A percentile compares a stretch with the other conserved stretches of the same genome.
These are phyloP conservation scores for Cymbopogon citratus DNA, from an alignment of 176 grass and related monocot genomes.

Conservation along the genomic window DNA sequence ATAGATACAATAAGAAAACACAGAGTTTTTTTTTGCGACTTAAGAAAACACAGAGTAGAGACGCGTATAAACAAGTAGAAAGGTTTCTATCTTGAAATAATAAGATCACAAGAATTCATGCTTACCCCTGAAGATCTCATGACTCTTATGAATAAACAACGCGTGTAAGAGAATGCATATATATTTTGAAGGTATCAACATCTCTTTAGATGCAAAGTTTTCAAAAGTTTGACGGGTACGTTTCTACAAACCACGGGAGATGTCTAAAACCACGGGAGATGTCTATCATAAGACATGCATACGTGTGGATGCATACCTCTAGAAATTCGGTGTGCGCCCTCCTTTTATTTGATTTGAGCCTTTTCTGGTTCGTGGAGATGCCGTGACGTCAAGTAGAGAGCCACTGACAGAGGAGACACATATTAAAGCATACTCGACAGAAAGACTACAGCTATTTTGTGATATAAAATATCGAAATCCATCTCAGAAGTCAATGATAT, in stretches of 20 bases:
- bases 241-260: background rate
- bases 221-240: background rate
- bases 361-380: background rate
- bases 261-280: background rate
- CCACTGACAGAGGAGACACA: fast-evolving
- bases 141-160: background rate
- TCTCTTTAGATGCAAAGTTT: background rate
- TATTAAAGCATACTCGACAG: background rate
- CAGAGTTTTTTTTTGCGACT: too few species aligned
- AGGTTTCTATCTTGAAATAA: background rate
- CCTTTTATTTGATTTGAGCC: background rate
- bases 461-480: background rate
- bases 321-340: background rate
- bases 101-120: background rate
- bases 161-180: background rate
- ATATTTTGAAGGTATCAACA: background rate
- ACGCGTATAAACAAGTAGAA: background rate
- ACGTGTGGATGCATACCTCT: background rate
- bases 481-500: too few species aligned
- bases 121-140: background rate
- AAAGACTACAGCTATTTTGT: background rate
- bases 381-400: background rate
- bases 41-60: background rate
- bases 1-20: background rate
- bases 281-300: background rate